Evolutionary conservation across 805 yeast species (phyloP), one percentile per base, ranked within the genome.

Genomic region (Blastobotrys peoriensis): DNA sequence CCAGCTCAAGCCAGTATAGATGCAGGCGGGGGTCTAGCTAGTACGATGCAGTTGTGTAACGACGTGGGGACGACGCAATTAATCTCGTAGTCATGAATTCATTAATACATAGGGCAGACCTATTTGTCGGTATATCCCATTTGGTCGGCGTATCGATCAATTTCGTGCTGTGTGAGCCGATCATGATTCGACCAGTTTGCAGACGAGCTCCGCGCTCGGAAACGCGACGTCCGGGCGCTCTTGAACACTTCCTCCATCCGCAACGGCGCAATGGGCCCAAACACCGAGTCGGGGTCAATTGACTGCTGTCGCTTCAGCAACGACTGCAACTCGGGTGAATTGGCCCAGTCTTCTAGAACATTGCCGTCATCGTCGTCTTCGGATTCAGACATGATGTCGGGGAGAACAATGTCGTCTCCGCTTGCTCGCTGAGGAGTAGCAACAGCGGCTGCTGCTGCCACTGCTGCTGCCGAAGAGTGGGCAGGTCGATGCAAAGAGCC

Each of bases 251-350:
- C 86, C 43, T 79, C 86, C 66, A 82, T 78, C 42, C 79, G 75
- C 46, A 84, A 65, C 2, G 79, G 79, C 0, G 84, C 83, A 25
- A 83, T 74, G 4, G 84, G 81, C 0, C 95, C 95, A 65, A 87
- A 86, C 1, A 86, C 74, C 16, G 70, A 59, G 49, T 71, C 78
- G 0, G 93, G 89, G 56, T 86, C 81, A 48, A 81, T 65, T 22
- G 58, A 60, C 40, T 48, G 61, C 56, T 78, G 82, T 47, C 71
- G 75, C 18, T 62, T 56, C 33, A 79, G 62, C 28, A 71, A 65
- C 23, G 67, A 65, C 36, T 70, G 69, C 42, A 80, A 59, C 46
- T 72, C 74, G 3, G 84, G 81, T 1, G 83, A 72, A 45, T 70
- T 67, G 2, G 85, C 86, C 86, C 86, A 81, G 35, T 73, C 73